Base-by-base conservation (phyloP, 2,329 filamentous ascomycete species). In the Phyllosticta paracitricarpa region DNA sequence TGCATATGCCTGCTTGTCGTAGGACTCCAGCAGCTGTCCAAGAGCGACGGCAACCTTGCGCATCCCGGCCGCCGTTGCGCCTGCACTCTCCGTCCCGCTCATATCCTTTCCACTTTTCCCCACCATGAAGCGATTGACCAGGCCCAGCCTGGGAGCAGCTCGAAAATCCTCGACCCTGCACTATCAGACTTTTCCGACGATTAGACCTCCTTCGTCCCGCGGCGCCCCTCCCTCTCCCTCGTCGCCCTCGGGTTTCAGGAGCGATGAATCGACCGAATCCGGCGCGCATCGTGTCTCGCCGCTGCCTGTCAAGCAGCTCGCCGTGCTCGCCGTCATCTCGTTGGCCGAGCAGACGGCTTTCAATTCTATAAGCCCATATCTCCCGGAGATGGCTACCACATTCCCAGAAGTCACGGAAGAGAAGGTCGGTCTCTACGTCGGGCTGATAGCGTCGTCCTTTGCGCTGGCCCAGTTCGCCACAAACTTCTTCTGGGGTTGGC, bases 301-400 rank as follows among this genome's bases (percentile, higher is more conserved):
- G 0, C 77, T 99, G 19, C 94, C 94, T 0, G 84, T 85, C 65
- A 85, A 81, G 66, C 94, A 97, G 77, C 86, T 99, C 63, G 82
- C 86, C 4, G 83, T 97, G 12, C 79, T 99, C 35, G 93, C 93
- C 1, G 78, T 97, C 65, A 89, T 99, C 63, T 92, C 92, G 6
- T 81, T 99, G 24, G 89, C 89, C 59, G 94, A 99, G 72, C 94
- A 99, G 79, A 97, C 93, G 0, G 94, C 94, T 0, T 82, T 99
- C 70, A 99, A 99, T 74, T 96, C 91, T 24, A 97, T 99, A 69
- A 89, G 88, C 10, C 94, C 94, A 0, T 99, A 99, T 73, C 83
- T 99, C 1, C 94, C 94, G 0, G 84, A 91, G 67, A 97, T 99
- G 93, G 87, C 92, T 1, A 84, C 85, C 24, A 86, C 85, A 0